Percentiles rank a stretch among this genome's conserved stretches.
Conservation (phyloP, 352 stramenopile species). For the Elongisporangium prolatum region DNA sequence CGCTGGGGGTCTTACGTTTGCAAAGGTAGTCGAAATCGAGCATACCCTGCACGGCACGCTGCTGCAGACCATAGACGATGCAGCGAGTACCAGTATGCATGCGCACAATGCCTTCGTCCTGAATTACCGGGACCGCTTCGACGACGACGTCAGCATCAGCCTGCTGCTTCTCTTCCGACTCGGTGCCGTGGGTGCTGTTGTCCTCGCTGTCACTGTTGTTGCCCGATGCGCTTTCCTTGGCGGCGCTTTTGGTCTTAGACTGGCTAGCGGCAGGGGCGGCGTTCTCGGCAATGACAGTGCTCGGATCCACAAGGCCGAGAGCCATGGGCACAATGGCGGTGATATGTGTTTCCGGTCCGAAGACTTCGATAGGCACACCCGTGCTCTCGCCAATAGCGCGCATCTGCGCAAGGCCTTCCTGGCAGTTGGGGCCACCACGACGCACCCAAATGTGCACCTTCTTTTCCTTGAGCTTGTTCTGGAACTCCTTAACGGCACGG, state of each 20-base stretch:
- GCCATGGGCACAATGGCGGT: constrained; percentile 93
- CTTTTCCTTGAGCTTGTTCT: constrained; percentile 88
- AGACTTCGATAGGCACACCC: constrained; percentile 93
- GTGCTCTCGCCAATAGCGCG: constrained; percentile 85
- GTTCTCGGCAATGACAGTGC: constrained; percentile 14
- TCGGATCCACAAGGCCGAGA: constrained; percentile 83
- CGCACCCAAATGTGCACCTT: constrained; percentile 94
- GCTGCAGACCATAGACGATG: constrained; percentile 95
- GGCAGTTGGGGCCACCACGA: constrained; percentile 95
- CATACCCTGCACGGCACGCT: constrained; percentile 94
- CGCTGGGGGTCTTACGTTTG: constrained; percentile 92
- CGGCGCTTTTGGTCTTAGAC: not conserved
- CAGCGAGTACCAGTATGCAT: constrained; percentile 87
- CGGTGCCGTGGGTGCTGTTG: constrained; percentile 14
- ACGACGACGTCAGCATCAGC: not conserved
- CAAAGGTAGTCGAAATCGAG: constrained; percentile 98
- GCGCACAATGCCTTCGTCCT: constrained; percentile 82
- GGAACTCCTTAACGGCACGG: constrained; percentile 90
- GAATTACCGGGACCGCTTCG: constrained; percentile 39
- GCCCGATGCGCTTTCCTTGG: constrained; percentile 7
- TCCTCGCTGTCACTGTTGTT: constrained; percentile 35
- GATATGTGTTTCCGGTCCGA: constrained; percentile 95
- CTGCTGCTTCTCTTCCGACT: constrained; percentile 23
- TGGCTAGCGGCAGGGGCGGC: constrained; percentile 1
- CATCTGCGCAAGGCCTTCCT: constrained; percentile 94